phyloP scores from a whole-genome alignment of 148 eudicot species.

The Fallopia convolvulus region DNA sequence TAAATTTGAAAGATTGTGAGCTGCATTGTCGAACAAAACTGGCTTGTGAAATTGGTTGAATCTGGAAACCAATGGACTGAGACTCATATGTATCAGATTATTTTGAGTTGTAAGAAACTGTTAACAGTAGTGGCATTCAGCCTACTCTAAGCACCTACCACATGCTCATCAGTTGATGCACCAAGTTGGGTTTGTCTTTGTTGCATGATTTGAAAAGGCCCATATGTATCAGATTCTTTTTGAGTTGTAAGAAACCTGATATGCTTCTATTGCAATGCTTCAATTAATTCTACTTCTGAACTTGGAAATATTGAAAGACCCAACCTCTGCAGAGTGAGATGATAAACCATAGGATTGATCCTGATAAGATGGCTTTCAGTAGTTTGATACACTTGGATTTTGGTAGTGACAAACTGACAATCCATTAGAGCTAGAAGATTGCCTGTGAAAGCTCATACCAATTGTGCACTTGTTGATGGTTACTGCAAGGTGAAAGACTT shows the following conservation, averaged over 20 bases:
- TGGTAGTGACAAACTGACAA: too few species aligned
- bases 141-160: conserved; percentile 63
- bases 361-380: conserved; percentile 67
- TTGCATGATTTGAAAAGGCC: too few species aligned
- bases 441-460: conserved; percentile 50
- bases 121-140: conserved; percentile 53
- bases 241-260: too few species aligned
- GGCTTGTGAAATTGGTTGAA: too few species aligned
- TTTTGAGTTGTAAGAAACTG: conserved; percentile 46
- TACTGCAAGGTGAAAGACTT: conserved; percentile 41
- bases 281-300: conserved; percentile 45
- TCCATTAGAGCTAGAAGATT: conserved; percentile 58
- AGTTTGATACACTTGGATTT: too few species aligned
- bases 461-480: conserved; percentile 49
- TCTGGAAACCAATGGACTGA: too few species aligned
- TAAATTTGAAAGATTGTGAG: too few species aligned
- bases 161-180: conserved; percentile 36
- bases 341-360: conserved; percentile 33
- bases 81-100: conserved; percentile 24
- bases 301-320: conserved; percentile 59
- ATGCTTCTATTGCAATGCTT: conserved; percentile 52
- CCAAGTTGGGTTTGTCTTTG: conserved; percentile 21
- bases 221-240: too few species aligned
- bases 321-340: conserved; percentile 40
- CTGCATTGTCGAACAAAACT: too few species aligned